Base-by-base conservation (phyloP, 108 stramenopile species). In the Stephanodiscus minutulus region DNA sequence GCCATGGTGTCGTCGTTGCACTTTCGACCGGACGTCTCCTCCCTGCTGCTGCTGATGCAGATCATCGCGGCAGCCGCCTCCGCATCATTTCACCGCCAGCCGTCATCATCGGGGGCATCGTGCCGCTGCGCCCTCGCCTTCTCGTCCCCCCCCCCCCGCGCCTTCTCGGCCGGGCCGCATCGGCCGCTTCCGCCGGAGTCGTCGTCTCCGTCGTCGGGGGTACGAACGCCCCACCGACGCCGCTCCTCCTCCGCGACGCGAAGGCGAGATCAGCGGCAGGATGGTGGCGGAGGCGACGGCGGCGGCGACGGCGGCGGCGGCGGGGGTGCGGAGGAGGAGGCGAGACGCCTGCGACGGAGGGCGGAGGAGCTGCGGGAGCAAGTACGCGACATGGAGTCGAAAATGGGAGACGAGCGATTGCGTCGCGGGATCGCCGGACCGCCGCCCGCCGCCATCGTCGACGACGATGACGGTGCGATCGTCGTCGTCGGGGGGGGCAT, bases 331-430 rank as follows among this genome's bases (percentile, higher is more conserved):
- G 43, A 44, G 43, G 72, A 77, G 0, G 88, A 88, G 80, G 88
- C 90, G 37, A 67, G 55, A 1, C 75, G 85, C 24, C 64, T 91
- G 13, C 64, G 66, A 24, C 18, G 64, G 53, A 80, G 88, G 64
- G 92, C 92, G 8, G 66, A 83, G 61, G 63, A 74, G 35, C 63
- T 93, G 22, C 83, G 90, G 25, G 88, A 88, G 44, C 79, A 91
- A 70, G 87, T 88, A 20, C 85, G 79, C 5, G 62, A 75, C 35
- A 76, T 91, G 84, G 92, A 93, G 74, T 65, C 67, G 9, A 43
- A 50, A 7, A 65, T 91, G 35, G 84, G 76, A 9, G 71, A 79
- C 6, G 36, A 63, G 21, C 77, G 81, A 36, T 20, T 15, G 52
- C 28, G 39, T 53, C 60, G 28, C 17, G 35, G 20, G 54, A 72